Evolutionary conservation across 495 filamentous ascomycete genomes (phyloP), one percentile per base, ranked within the genome.

Genomic region (Podospora fimiseda): DNA sequence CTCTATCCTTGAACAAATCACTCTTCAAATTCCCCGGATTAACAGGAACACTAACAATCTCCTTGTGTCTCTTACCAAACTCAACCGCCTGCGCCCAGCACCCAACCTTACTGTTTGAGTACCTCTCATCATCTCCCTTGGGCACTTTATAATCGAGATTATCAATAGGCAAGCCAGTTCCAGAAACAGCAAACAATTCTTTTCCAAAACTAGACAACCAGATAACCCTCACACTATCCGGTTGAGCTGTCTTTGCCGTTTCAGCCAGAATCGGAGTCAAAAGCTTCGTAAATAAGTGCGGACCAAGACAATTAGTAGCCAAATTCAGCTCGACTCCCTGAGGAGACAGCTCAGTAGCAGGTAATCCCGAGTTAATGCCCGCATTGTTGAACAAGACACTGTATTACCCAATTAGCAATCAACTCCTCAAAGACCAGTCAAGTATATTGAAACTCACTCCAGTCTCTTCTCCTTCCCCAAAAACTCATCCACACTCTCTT

Each of bases 321-420:
- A 79, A 44, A 18, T 70, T 61, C 14, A 70, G 24, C 24, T 76
- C 73, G 54, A 71, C 64, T 42, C 70, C 73, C 48, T 77, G 71
- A 2, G 41, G 50, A 2, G 64, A 61, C 49, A 59, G 63, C 42
- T n/a, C 30, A 2, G 49, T 42, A 21, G 49, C 41, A 23, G 59
- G 54, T 5, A 48, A 22, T 9, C 56, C 45, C 18, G 6, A 38
- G 59, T 64, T 59, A 22, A 72, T 58, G 41, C 68, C 71, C 36
- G 71, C 71, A 27, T 74, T 75, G 59, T 74, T 70, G 48, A 61
- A 73, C 1, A 75, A 55, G 3, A 64, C 65, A 40, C 33, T 37
- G 8, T 8, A 8, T 37, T 37, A 8, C 8, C 8, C n/a, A 8
- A 14, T 37, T n/a, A 37, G 33, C n/a, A 8, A 37, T 37, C n/a